Conservation (phyloP, 768 basidiomycete species). For the Lentinula detonsa region DNA sequence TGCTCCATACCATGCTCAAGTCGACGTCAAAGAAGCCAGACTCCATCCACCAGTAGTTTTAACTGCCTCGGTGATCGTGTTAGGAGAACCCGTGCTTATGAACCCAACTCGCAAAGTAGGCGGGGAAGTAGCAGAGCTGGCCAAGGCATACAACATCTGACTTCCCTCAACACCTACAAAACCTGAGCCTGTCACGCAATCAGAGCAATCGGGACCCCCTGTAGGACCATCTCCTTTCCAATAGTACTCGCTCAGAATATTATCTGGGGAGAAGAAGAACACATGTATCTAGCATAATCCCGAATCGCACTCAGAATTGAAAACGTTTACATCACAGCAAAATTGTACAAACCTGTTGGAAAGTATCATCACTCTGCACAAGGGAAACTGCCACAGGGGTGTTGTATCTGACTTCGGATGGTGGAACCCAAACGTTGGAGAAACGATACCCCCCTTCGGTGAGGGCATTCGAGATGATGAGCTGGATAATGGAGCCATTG, state of each 20-base stretch:
- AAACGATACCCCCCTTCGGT: neutral
- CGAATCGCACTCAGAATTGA: no score
- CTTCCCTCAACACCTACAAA: conserved; percentile 3
- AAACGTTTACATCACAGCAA: neutral
- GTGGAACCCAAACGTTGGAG: neutral
- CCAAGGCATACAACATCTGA: conserved; percentile 7
- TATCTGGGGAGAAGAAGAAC: conserved; percentile 7
- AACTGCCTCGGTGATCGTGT: neutral
- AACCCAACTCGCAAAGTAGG: neutral
- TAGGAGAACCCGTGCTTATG: neutral
- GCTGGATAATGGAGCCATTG: neutral
- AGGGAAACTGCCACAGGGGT: neutral
- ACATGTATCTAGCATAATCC: conserved; percentile 6
- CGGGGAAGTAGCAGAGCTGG: neutral
- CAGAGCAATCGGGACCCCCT: conserved; percentile 8
- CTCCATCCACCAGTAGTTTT: neutral
- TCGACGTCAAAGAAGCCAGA: neutral
- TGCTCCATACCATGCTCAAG: no score
- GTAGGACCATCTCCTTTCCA: neutral
- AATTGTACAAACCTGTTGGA: neutral
- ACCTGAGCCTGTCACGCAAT: neutral
- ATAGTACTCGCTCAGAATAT: conserved; percentile 8
- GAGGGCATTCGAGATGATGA: neutral
- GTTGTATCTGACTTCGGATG: neutral
- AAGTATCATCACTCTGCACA: neutral